Conservation (phyloP, 179 eudicot species). For the Gypsophila paniculata region DNA sequence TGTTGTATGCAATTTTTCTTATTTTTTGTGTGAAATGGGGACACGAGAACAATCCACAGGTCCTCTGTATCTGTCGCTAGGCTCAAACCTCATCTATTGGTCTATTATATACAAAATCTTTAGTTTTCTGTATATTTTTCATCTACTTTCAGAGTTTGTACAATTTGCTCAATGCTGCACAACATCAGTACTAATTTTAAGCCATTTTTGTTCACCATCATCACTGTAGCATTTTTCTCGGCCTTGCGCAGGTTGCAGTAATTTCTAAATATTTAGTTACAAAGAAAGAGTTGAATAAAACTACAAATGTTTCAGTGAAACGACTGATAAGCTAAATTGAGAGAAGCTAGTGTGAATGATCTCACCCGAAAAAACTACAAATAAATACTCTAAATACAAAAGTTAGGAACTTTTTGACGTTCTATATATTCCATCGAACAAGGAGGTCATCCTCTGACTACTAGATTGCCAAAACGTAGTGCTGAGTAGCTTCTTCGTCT, state of each 20-base stretch:
- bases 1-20: no score
- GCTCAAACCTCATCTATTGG: neutral
- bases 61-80: neutral
- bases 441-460: neutral
- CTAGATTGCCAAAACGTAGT: neutral
- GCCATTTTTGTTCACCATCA: neutral
- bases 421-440: conserved; percentile 6
- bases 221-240: neutral
- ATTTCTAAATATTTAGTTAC: no score
- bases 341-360: neutral
- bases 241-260: neutral
- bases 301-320: neutral
- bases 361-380: neutral
- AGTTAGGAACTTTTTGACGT: neutral
- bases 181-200: neutral
- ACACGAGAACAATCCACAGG: neutral
- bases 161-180: neutral
- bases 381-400: neutral
- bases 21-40: no score
- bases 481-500: neutral
- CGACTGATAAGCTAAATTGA: neutral
- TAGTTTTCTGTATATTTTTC: neutral
- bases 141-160: neutral
- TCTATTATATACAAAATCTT: neutral
- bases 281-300: no score